Evolutionary conservation across 2,329 filamentous ascomycete species (phyloP).

Genomic region (Purpureocillium takamizusanense): DNA sequence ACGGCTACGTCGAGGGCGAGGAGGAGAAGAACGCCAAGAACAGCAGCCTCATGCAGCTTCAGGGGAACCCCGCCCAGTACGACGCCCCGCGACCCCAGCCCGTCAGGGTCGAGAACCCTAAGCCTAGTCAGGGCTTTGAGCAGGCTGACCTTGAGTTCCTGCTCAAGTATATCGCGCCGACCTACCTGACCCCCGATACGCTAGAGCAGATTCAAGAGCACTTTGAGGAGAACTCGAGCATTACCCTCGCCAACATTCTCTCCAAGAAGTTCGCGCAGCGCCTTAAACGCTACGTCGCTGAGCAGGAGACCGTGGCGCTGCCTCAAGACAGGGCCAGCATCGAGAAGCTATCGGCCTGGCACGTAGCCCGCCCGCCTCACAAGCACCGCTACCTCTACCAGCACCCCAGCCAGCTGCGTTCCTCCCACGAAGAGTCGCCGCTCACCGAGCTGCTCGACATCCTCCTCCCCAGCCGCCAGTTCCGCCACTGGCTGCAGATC

Average conservation of each 20-base stretch:
- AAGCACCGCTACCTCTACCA: constrained; percentile 91
- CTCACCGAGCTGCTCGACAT: constrained; percentile 73
- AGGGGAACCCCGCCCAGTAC: constrained; percentile 84
- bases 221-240: constrained; percentile 75
- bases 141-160: constrained; percentile 82
- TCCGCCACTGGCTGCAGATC: constrained; percentile 81
- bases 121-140: constrained; percentile 49
- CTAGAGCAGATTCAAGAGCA: constrained; percentile 71
- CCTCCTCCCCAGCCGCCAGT: constrained; percentile 75
- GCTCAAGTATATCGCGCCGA: constrained; percentile 80
- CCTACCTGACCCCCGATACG: constrained; percentile 86
- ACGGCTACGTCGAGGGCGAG: constrained; percentile 78
- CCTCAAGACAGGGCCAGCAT: constrained; percentile 43
- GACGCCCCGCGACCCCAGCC: constrained; percentile 65
- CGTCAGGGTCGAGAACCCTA: constrained; percentile 31
- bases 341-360: constrained; percentile 54
- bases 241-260: constrained; percentile 73
- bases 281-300: constrained; percentile 62
- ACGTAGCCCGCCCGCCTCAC: constrained; percentile 78
- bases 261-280: constrained; percentile 66
- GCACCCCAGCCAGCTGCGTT: constrained; percentile 37
- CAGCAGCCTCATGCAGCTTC: constrained; percentile 85
- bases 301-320: constrained; percentile 45
- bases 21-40: constrained; percentile 84
- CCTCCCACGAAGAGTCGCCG: constrained; percentile 39